Percentiles rank a stretch among this genome's conserved stretches.
Conservation (phyloP, 2,329 filamentous ascomycete genomes). For the Laburnicola sp. region DNA sequence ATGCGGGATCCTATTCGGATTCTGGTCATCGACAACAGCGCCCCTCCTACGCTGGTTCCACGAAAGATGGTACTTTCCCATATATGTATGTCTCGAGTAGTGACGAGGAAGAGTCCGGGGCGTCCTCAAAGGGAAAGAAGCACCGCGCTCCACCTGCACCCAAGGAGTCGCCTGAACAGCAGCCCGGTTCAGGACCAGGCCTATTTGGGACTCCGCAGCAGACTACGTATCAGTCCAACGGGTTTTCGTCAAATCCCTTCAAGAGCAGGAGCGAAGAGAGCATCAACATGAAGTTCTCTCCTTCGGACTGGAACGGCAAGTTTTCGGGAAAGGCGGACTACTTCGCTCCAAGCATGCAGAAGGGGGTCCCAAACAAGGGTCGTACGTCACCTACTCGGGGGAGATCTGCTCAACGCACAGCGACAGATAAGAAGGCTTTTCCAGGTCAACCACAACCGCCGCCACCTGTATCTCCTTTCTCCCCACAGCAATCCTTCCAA, state of each 20-base stretch:
- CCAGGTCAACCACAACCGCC: conserved; percentile 25
- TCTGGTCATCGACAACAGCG: conserved; percentile 34
- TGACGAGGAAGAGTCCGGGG: conserved; percentile 30
- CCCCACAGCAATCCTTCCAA: conserved; percentile 17
- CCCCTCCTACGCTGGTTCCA: conserved; percentile 28
- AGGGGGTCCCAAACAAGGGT: conserved; percentile 27
- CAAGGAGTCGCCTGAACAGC: conserved; percentile 19
- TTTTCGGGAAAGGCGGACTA: conserved; percentile 50
- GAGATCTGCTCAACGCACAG: conserved; percentile 27
- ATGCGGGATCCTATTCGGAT: conserved; percentile 35
- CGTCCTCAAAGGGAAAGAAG: conserved; percentile 17
- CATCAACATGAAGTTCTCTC: conserved; percentile 55
- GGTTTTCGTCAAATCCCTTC: conserved; percentile 29
- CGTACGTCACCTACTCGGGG: conserved; percentile 39
- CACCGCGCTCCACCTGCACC: conserved; percentile 21
- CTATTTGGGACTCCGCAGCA: conserved; percentile 24
- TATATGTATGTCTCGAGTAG: conserved; percentile 40
- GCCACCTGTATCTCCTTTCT: conserved; percentile 25
- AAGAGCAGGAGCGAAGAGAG: conserved; percentile 54
- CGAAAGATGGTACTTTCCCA: conserved; percentile 25
- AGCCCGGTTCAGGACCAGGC: conserved; percentile 19
- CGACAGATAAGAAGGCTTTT: conserved; percentile 21
- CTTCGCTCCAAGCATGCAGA: conserved; percentile 43
- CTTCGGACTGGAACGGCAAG: conserved; percentile 51
- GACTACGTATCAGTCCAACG: conserved; percentile 15